Base-by-base conservation (phyloP, 148 eudicot species). In the Polygonum maritimum region DNA sequence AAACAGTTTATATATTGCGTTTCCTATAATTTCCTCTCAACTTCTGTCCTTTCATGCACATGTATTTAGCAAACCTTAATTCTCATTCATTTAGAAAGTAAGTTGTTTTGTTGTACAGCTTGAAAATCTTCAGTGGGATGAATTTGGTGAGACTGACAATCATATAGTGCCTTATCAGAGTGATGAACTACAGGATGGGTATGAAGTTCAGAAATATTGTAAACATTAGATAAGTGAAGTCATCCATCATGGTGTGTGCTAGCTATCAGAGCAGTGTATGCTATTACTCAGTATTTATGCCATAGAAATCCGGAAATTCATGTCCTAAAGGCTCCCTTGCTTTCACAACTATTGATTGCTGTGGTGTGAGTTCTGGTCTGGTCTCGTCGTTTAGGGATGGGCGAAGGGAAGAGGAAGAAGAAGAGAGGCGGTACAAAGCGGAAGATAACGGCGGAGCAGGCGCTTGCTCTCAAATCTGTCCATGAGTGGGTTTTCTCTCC, bases 81-180 rank as follows among this genome's bases (percentile, higher is more conserved):
- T 5, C 10, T 26, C 38, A 26, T 16, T 62, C 19, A 4, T 6
- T 69, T 76, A 18, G 8, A 22, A 62, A 47, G 36, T 33, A 21
- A 19, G 4, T 70, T 48, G 51, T 26, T 70, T 45, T 5, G 48
- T 76, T 77, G 83, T 85, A 73, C 96, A 94, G 98, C 80, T 94
- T 75, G 94, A 89, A 82, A 92, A 92, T 86, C 87, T 83, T 58
- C 85, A 79, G 65, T 89, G 97, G 97, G 87, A 88, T 81, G 90
- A 89, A 39, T 79, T 86, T 80, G 87, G 80, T 77, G 90, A 81
- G 73, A 86, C 78, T 76, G 90, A 85, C 60, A 94, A 95, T 79
- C 98, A 87, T 84, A 86, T 89, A 82, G 92, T 88, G 71, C 94
- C 98, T 78, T 88, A 84, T 65, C 77, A 87, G 65, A 78, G 78